Percentiles rank a stretch among this genome's conserved stretches.
phyloP scores from a whole-genome alignment of 768 basidiomycete genomes.

The Tricholomella constricta region DNA sequence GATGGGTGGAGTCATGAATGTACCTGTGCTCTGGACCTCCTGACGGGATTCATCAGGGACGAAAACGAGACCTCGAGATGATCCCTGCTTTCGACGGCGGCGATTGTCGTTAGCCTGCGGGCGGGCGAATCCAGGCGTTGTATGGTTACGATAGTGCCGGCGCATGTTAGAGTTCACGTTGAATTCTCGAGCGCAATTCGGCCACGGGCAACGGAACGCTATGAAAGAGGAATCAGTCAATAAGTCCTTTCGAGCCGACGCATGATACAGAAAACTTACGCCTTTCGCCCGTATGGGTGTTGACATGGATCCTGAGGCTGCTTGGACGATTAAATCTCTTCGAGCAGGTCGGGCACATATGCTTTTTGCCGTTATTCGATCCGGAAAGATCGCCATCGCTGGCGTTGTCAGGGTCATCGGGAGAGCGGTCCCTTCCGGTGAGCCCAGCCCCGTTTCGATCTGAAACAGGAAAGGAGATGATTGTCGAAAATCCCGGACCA shows the following conservation, averaged over 20 bases:
- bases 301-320: constrained; percentile 64
- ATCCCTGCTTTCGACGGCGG: constrained; percentile 28
- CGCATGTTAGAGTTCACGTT: constrained; percentile 89
- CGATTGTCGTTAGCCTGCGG: constrained; percentile 24
- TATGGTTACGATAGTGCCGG: constrained; percentile 74
- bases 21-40: background rate
- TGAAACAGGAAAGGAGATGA: constrained; percentile 28
- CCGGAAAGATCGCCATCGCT: constrained; percentile 25
- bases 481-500: constrained; percentile 19
- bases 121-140: constrained; percentile 33
- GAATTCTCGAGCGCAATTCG: constrained; percentile 74
- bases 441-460: constrained; percentile 6
- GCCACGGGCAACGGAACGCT: constrained; percentile 75
- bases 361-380: constrained; percentile 40
- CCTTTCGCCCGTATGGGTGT: constrained; percentile 69
- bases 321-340: constrained; percentile 73
- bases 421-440: constrained; percentile 13
- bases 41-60: constrained; percentile 9
- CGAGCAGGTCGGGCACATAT: constrained; percentile 53
- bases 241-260: background rate
- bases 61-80: constrained; percentile 16
- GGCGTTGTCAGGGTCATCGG: constrained; percentile 25
- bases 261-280: constrained; percentile 43
- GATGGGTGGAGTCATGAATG: constrained; percentile 20
- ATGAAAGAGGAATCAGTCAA: constrained; percentile 25